Percentiles rank a stretch among this genome's conserved stretches.
Evolutionary conservation across 257 asterid species (phyloP).

Genomic region (Cinchona pubescens): DNA sequence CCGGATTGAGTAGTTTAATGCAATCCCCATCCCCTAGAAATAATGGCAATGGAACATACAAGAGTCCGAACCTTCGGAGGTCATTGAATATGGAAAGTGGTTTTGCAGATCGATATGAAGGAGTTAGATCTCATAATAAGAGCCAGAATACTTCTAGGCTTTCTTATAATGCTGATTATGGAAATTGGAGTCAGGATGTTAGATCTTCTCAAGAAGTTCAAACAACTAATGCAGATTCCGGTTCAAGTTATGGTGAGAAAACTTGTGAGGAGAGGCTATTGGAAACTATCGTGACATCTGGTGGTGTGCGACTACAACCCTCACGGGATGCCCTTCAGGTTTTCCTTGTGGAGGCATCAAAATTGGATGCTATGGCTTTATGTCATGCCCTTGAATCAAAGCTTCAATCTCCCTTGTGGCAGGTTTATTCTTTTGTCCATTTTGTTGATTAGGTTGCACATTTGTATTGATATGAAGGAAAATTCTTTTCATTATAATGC

Average conservation of each 20-base stretch:
- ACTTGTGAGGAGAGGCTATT: conserved; percentile 80
- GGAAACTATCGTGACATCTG: conserved; percentile 84
- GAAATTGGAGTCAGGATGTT: conserved; percentile 61
- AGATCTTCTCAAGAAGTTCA: conserved; percentile 56
- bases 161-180: conserved; percentile 60
- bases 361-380: conserved; percentile 59
- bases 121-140: conserved; percentile 42
- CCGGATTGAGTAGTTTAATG: conserved; percentile 71
- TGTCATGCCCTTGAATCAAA: conserved; percentile 74
- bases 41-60: conserved; percentile 74
- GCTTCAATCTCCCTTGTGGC: conserved; percentile 87
- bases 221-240: conserved; percentile 42
- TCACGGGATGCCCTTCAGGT: conserved; percentile 86
- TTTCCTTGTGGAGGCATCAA: conserved; percentile 76
- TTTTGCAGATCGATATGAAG: conserved; percentile 57
- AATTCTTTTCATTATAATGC: background rate
- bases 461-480: background rate
- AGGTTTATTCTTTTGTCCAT: conserved; percentile 43
- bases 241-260: conserved; percentile 47
- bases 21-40: conserved; percentile 74
- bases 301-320: conserved; percentile 97
- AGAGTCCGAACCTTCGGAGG: conserved; percentile 77
- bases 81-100: conserved; percentile 74
- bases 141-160: conserved; percentile 46
- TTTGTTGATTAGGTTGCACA: background rate